These are phyloP conservation scores for Dendrobium chrysotoxum DNA, from an alignment of 106 monocot genomes.

Conservation along the genomic window DNA sequence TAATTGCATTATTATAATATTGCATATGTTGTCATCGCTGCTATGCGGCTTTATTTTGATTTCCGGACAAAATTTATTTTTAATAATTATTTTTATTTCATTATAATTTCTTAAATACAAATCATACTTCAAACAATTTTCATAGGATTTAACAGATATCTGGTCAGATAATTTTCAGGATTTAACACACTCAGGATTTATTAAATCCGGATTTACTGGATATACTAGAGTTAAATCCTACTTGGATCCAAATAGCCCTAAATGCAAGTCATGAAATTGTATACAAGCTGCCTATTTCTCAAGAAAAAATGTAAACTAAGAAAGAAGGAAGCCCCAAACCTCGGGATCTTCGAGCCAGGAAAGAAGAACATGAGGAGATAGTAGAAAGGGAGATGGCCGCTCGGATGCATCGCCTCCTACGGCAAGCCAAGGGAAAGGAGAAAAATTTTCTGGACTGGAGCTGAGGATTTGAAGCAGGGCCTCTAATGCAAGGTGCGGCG, in stretches of 20 bases:
- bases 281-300: not conserved
- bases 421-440: not conserved
- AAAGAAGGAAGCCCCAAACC: constrained; percentile 1
- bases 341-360: not conserved
- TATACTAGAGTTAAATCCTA: too few species aligned
- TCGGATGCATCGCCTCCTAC: not conserved
- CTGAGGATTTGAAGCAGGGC: not conserved
- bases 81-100: too few species aligned
- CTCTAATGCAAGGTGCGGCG: not conserved
- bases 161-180: too few species aligned
- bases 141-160: too few species aligned
- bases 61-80: too few species aligned
- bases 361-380: not conserved
- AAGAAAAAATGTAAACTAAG: not conserved
- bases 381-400: not conserved
- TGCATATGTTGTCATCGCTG: too few species aligned
- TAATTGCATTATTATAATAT: too few species aligned
- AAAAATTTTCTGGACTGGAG: not conserved
- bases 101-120: too few species aligned
- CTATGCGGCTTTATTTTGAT: too few species aligned
- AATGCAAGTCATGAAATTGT: not conserved
- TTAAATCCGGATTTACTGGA: too few species aligned
- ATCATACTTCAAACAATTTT: too few species aligned
- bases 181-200: too few species aligned
- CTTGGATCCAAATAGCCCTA: not conserved